These are phyloP conservation scores for Globisporangium irregulare DNA, from an alignment of 352 stramenopile genomes.

Conservation along the genomic window DNA sequence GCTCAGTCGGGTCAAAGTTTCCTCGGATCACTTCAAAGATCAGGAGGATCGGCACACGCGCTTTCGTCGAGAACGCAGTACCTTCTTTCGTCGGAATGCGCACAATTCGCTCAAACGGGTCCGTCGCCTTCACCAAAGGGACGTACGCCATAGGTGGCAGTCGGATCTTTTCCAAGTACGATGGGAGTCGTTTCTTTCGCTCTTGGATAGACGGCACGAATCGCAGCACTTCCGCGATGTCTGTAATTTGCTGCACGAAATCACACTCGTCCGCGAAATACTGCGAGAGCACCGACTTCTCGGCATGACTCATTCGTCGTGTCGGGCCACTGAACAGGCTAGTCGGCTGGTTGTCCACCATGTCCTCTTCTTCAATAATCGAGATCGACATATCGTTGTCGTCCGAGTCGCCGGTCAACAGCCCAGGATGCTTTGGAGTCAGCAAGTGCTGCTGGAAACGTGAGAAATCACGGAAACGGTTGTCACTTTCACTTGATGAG, in stretches of 20 bases:
- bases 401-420: conserved; percentile 42
- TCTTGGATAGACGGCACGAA: conserved; percentile 81
- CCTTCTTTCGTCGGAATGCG: conserved; percentile 84
- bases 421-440: conserved; percentile 56
- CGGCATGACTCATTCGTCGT: conserved; percentile 70
- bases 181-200: conserved; percentile 73
- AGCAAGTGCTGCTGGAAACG: conserved; percentile 85
- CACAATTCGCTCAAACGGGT: conserved; percentile 87
- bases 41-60: conserved; percentile 81
- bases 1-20: conserved; percentile 54
- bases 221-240: conserved; percentile 78
- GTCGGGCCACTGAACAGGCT: conserved; percentile 70
- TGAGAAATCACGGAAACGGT: conserved; percentile 82
- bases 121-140: conserved; percentile 81
- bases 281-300: conserved; percentile 80
- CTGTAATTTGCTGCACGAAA: conserved; percentile 88
- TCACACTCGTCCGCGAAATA: conserved; percentile 86
- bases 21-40: conserved; percentile 88
- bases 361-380: conserved; percentile 70
- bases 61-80: conserved; percentile 86
- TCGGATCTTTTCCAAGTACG: conserved; percentile 79
- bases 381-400: conserved; percentile 35
- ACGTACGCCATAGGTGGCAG: conserved; percentile 88
- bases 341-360: conserved; percentile 59
- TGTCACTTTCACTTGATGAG: conserved; percentile 42